Evolutionary conservation across 1,284 basidiomycete species (phyloP), one percentile per base, ranked within the genome.

Genomic region (Ganoderma lingzhi): DNA sequence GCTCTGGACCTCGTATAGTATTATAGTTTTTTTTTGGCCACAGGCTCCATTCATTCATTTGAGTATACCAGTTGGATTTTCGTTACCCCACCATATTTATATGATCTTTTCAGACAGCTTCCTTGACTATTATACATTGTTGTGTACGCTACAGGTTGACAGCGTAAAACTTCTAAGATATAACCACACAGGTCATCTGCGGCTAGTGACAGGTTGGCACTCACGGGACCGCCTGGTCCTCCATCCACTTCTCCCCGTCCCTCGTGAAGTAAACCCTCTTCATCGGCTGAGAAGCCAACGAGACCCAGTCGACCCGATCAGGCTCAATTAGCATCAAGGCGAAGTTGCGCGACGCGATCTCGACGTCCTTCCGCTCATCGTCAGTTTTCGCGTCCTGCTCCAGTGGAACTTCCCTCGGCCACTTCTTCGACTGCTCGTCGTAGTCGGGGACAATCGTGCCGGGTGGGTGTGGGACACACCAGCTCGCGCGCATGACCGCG

Each of bases 301-400:
- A 89, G 6, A 88, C 75, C 79, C 87, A 87, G 76, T 93, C 92
- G 53, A 93, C 87, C 67, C 87, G 84, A 1, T 79, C 74, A 4
- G 92, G 90, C 70, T 93, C 91, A 45, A 93, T 80, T 15, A 92
- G 74, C 53, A 93, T 76, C 75, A 93, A 77, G 10, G 89, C 87
- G 73, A 92, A 93, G 75, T 91, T 90, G 14, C 77, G 72, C 67
- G 90, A 77, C 35, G 92, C 89, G 28, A 70, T 77, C 65, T 86
- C 83, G 82, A 85, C 82, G 63, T 85, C 81, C 76, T 75, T 79
- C 75, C 70, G 76, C n/a, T 84, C 83, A 63, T 79, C 77, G n/a
- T 83, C 82, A 71, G 78, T 82, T 70, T 78, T 76, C 62, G 86
- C 83, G 69, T 87, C 85, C 4, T 79, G 82, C 8, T 80, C 73